Base-by-base conservation (phyloP, 352 stramenopile species). In the Bremia lactucae region DNA sequence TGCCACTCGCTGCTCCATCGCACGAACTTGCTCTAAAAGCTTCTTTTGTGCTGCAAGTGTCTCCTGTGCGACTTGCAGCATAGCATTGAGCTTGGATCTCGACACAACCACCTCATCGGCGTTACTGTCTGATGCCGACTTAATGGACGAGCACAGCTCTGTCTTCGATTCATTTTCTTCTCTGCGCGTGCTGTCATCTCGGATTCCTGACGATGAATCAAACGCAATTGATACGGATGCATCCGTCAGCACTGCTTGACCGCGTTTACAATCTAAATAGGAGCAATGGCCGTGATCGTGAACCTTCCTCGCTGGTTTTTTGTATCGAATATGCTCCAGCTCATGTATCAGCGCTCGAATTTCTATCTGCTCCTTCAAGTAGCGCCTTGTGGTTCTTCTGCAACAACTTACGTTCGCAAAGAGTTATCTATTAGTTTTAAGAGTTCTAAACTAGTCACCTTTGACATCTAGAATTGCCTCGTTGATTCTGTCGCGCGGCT, bases 1-100 rank as follows among this genome's bases (percentile, higher is more conserved):
- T 7, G 36, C 46, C 26, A 78, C 46, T 3, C 55, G 61, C 31
- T 69, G 64, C 18, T 79, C 67, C 42, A 79, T 75, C 4, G 59
- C 55, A 19, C 49, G 49, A n/a, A 86, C 70, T 28, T 82, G 62
- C 14, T 68, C 70, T 24, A 83, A 33, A 14, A 86, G 65, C 46
- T 78, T 78, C 55, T 73, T 73, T 43, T 86, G 73, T 8, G 58
- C 46, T 13, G 63, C 16, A 6, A 82, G 66, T 20, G 63, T 83
- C 40, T 83, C 68, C 31, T 83, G 73, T 13, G 68, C 64, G 40
- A 68, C 46, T 4, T 59, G 53, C 31, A 86, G 42, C 41, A 86
- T 68, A 36, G 65, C 40, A 18, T 82, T 59, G 11, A 86, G 62
- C 47, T 80, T 79, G 7, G 46, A 59, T 13, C 68, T 59, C 1